Base-by-base conservation (phyloP, 2,329 filamentous ascomycete genomes). In the Aspergillus sp. region DNA sequence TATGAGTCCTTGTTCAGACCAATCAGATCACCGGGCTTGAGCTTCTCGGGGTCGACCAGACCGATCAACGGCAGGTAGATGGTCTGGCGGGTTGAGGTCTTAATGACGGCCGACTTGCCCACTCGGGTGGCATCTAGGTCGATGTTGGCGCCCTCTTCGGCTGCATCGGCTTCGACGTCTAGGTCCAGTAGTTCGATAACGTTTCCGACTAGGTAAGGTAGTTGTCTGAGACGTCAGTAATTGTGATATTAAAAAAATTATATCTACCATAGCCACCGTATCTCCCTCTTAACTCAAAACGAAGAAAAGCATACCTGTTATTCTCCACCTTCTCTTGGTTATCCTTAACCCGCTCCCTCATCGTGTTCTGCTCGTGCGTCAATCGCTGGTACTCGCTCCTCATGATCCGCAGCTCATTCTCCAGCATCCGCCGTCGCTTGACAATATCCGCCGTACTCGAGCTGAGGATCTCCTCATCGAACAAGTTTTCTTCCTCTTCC, bases 1-100 rank as follows among this genome's bases (percentile, higher is more conserved):
- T 98, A 98, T 48, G 91, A 97, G 63, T 98, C 94, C 74, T 98
- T 98, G 70, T 98, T 97, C 48, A 98, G 90, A 70, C 93, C 93
- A 52, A 98, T 98, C 42, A 98, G 79, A 64, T 98, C 94, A 60
- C 84, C 91, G 2, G 93, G 93, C 76, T 95, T 96, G 48, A 98
- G 79, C 64, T 88, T 87, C 63, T 96, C 85, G 51, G 94, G 90
- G 65, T 98, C 93, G 35, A 98, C 94, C 6, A 98, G 81, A 53
- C 93, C 93, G 62, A 98, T 98, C 52, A 98, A 80, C 29, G 94
- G 93, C 42, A 98, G 78, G 75, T 98, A 98, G 70, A 98, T 98
- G 46, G 93, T 98, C 72, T 98, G 94, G 59, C 93, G 81, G 27
- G 93, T 98, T 5, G 91, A 97, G 6, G 93, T 98, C 77, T 98